Evolutionary conservation across 1,284 basidiomycete species (phyloP).

Genomic region (Paramarasmius palmivorus): DNA sequence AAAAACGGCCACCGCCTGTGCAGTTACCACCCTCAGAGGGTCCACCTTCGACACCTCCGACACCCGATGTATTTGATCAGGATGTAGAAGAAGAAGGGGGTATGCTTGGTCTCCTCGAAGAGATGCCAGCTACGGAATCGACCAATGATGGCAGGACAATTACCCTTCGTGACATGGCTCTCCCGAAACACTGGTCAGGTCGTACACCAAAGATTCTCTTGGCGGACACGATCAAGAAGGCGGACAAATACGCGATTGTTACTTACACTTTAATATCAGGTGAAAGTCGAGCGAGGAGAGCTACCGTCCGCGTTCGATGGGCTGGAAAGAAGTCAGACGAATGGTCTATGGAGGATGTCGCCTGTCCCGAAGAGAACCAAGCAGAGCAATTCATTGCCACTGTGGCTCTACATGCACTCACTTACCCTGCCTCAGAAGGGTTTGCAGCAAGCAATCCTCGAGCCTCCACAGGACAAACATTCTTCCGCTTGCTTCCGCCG

Average conservation of each 20-base stretch:
- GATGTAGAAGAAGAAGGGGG: conserved; percentile 61
- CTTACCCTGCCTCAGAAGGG: conserved; percentile 60
- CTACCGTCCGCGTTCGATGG: conserved; percentile 75
- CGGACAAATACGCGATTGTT: conserved; percentile 75
- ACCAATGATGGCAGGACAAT: conserved; percentile 59
- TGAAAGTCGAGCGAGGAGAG: conserved; percentile 69
- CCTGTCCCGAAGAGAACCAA: conserved; percentile 76
- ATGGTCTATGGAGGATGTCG: conserved; percentile 86
- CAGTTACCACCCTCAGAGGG: conserved; percentile 17
- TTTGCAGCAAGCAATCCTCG: conserved; percentile 53
- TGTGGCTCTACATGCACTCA: conserved; percentile 79
- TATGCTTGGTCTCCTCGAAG: conserved; percentile 80
- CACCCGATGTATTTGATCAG: conserved; percentile 46
- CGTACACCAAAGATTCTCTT: conserved; percentile 74
- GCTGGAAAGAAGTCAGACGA: conserved; percentile 59
- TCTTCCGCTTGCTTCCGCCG: conserved; percentile 76
- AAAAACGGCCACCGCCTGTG: conserved; percentile 24
- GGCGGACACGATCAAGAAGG: conserved; percentile 62
- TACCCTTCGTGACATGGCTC: conserved; percentile 70
- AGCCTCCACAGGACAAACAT: conserved; percentile 49
- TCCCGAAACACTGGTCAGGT: conserved; percentile 82
- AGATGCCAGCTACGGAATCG: conserved; percentile 53
- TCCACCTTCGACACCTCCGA: conserved; percentile 1
- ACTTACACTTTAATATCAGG: conserved; percentile 69
- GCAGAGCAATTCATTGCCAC: conserved; percentile 93